Evolutionary conservation across 129 eudicot genomes (phyloP).

Genomic region (Dittrichia graveolens): DNA sequence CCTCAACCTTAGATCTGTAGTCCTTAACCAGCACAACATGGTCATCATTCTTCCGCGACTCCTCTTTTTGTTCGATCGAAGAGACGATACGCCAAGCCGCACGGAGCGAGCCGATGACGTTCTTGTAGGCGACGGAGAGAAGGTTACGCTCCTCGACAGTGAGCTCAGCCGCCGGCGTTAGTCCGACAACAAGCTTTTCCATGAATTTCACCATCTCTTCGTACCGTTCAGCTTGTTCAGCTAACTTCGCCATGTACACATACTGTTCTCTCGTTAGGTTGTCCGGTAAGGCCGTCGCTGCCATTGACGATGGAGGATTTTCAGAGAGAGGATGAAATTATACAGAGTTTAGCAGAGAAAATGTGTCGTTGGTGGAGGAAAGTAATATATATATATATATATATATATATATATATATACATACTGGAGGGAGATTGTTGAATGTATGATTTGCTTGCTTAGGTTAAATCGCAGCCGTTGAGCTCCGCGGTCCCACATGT

Average conservation of each 20-base stretch:
- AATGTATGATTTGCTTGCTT: background rate
- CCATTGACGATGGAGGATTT: slow-evolving; percentile 8
- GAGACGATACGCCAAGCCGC: slow-evolving; percentile 53
- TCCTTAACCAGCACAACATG: slow-evolving; percentile 56
- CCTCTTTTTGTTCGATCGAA: slow-evolving; percentile 46
- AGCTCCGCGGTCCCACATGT: background rate
- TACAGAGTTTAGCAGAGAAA: slow-evolving; percentile 10
- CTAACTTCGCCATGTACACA: slow-evolving; percentile 51
- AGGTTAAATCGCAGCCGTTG: slow-evolving; percentile 18
- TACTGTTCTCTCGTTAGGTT: slow-evolving; percentile 49
- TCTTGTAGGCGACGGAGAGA: slow-evolving; percentile 47
- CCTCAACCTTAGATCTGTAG: slow-evolving; percentile 57
- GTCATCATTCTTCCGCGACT: slow-evolving; percentile 56
- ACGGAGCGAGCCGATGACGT: slow-evolving; percentile 44
- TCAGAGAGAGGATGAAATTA: background rate
- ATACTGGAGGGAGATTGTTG: slow-evolving; percentile 8
- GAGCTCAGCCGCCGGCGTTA: slow-evolving; percentile 47
- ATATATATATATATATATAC: background rate
- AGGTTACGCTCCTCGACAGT: slow-evolving; percentile 64
- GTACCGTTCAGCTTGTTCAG: slow-evolving; percentile 61
- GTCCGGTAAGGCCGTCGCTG: slow-evolving; percentile 27
- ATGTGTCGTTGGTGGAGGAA: slow-evolving; percentile 8
- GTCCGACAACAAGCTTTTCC: slow-evolving; percentile 50
- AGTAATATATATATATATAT: background rate
- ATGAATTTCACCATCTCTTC: slow-evolving; percentile 67